Evolutionary conservation across 345 rosid genomes (phyloP).

Genomic region (Citrus unshiu): DNA sequence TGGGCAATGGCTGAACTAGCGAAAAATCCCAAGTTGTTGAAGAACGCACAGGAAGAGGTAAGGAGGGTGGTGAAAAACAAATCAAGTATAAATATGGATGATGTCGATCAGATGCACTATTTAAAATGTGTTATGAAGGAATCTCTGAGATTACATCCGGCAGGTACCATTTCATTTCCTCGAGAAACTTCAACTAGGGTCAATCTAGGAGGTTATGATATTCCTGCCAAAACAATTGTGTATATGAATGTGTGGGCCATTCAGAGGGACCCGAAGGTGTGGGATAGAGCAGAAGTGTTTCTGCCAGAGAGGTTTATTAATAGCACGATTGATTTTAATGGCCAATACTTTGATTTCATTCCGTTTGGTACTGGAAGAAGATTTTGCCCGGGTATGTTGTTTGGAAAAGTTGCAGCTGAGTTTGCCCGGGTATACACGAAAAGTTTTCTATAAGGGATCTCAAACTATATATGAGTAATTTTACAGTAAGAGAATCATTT

Average conservation of each 20-base stretch:
- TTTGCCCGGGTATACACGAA: background rate
- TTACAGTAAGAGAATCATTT: too few species aligned
- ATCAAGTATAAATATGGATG: background rate
- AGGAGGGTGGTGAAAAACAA: background rate
- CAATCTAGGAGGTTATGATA: background rate
- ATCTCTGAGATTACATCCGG: constrained; percentile 2
- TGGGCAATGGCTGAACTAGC: constrained; percentile 14
- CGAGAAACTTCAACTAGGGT: background rate
- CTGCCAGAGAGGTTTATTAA: constrained; percentile 12
- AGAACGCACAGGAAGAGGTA: constrained; percentile 2
- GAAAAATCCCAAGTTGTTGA: background rate
- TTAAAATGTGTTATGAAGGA: constrained; percentile 6
- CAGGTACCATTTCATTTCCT: background rate
- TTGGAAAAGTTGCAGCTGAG: background rate
- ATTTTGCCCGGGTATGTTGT: constrained; percentile 7
- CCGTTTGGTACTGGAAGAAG: constrained; percentile 14
- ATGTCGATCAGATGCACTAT: background rate
- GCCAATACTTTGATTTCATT: background rate
- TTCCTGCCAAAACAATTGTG: constrained; percentile 3
- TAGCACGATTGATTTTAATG: background rate
- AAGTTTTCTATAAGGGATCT: too few species aligned
- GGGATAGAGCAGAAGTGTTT: constrained; percentile 6
- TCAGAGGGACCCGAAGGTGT: constrained; percentile 2
- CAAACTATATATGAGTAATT: too few species aligned
- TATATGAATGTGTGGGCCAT: constrained; percentile 11